Evolutionary conservation across 106 monocot genomes (phyloP), one percentile per base, ranked within the genome.

Genomic region (Dactylorhiza incarnata): DNA sequence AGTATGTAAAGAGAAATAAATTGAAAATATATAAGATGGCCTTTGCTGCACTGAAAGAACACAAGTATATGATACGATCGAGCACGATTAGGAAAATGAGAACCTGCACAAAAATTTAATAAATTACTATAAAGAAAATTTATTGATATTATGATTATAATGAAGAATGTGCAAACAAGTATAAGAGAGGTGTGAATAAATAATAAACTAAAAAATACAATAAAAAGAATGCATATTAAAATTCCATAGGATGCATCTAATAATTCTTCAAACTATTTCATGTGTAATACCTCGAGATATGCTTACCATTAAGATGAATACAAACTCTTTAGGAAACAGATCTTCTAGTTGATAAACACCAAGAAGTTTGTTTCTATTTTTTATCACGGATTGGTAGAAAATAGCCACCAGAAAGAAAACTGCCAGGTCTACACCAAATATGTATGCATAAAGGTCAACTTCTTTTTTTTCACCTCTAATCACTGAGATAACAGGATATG

Each of bases 291-390:
- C 65, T 65, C 65, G 29, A 23, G 6, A 77, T 78, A 3, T 75
- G 45, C 80, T 83, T 78, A 93, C 96, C 93, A 97, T 94, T 45
- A 97, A 82, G n/a, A 97, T 86, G 70, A 97, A 91, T 16, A 97
- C 97, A 80, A 91, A 97, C 78, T 97, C 97, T 80, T 91, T 97
- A 0, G 97, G 97, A 78, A 97, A 97, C 76, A 94, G 97, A 78
- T 97, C 97, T 55, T 93, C 97, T 54, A 97, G 84, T 79, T 97
- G 97, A 83, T 97, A 93, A 77, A 93, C 93, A 74, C 94, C 97
- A 56, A 97, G 83, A 84, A 97, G 84, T 62, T 93, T 84, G 85
- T 93, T 97, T 46, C 87, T 97, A 69, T 97, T 97, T 79, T 89
- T 94, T 76, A 94, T 93, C 26, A 97, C 87, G 74, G 93, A 93